Base-by-base conservation (phyloP, 78 protist genomes). In the Ministeria vibrans region DNA sequence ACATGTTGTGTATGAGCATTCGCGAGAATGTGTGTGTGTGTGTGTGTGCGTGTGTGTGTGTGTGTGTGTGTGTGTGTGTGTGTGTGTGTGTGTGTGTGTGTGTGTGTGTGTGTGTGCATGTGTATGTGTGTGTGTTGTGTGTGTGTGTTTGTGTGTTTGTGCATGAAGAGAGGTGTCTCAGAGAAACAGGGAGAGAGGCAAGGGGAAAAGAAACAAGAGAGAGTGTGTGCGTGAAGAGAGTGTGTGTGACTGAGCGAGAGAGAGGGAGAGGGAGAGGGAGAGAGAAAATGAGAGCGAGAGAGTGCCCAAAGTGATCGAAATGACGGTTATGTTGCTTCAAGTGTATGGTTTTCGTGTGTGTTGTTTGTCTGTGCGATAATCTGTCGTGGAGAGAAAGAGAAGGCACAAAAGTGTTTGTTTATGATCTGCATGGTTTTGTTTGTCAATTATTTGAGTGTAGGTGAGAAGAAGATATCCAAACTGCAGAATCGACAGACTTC, bases 31-130 rank as follows among this genome's bases (percentile, higher is more conserved):
- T n/a, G 34, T 73, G 43, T 43, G 13, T 28, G 13, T 36, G 36
- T 36, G 46, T 73, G 30, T 73, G 62, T 73, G 78, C 5, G 39
- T 73, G 78, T n/a, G 20, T 73, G 78, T 43, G 55, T 71, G 59
- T 20, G 7, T 36, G 72, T 25, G 34, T 66, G 72, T 66, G 34
- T 34, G 72, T 43, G 59, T 73, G 78, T 73, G 46, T 25, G 6
- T 27, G 68, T 51, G 78, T 7, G 49, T 6, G 28, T 73, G 42
- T 13, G 6, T 7, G 13, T 4, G 15, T 51, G 32, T 41, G 78
- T 36, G 78, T 32, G 27, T 43, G 6, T 32, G 55, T 6, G 30
- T n/a, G 13, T 32, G 55, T 32, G 7, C 30, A 20, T 4, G 30
- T 30, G 62, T 45, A 18, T 41, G 9, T 36, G 2, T 3, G 36